Base-by-base conservation (phyloP, 208 protist species). In the Crithidia brevicula region DNA sequence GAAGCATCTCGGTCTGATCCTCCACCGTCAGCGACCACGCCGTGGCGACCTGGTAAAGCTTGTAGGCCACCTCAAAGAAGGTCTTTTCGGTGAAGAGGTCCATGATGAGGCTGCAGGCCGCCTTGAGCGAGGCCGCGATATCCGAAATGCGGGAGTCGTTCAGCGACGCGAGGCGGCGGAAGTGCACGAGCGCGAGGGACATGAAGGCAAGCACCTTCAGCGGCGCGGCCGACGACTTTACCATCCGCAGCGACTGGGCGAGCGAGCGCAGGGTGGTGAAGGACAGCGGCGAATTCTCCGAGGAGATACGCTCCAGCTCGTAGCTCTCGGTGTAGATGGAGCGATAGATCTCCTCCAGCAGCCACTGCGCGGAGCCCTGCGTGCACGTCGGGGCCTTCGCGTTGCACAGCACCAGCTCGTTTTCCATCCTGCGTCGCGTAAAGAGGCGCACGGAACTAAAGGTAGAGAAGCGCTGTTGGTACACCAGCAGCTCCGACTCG, bases 401-500 rank as follows among this genome's bases (percentile, higher is more conserved):
- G 11, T 72, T 73, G 73, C 75, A 86, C 31, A 67, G 52, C 20
- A 40, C 40, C 52, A 94, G 53, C 61, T 77, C 67, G 33, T 81
- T 69, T 47, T 82, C 77, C 59, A 78, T 76, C 18, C 71, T 56
- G 6, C 56, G 66, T 23, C 61, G 52, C 27, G 78, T 84, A 64
- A 73, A 74, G 38, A 92, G 80, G 31, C 79, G 76, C 2, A 86
- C 67, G 8, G 60, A 75, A 49, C 63, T 85, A 66, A 93, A 89
- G 13, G 85, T 87, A 47, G 82, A 90, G 52, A 94, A 91, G 30
- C 85, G 84, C 46, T 88, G 88, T 42, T 93, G 83, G 49, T 85
- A 92, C 8, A 85, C 74, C 23, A 92, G 76, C 45, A 94, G 71
- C n/a, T 76, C 87, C 6, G 84, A 89, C 70, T 96, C 91, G 66